Evolutionary conservation across 768 basidiomycete species (phyloP).

Genomic region (Butyriboletus loyo): DNA sequence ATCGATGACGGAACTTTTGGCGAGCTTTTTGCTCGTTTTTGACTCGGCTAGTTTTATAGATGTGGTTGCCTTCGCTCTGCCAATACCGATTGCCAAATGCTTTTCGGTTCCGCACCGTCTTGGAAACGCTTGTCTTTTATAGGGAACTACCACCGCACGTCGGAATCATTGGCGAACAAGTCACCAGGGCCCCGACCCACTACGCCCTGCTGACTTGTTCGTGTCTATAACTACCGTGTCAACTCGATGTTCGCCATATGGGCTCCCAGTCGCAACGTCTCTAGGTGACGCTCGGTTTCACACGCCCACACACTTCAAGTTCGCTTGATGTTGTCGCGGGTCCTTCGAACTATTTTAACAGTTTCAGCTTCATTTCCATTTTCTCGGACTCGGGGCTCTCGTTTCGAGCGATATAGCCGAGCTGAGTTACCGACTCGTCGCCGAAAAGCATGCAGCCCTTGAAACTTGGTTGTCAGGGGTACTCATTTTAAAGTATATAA

Average conservation of each 20-base stretch:
- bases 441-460: background rate
- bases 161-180: background rate
- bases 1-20: no score
- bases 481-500: slow-evolving; percentile 1
- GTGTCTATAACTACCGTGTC: background rate
- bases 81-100: background rate
- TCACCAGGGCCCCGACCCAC: background rate
- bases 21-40: no score
- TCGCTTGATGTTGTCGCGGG: background rate
- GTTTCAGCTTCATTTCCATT: background rate
- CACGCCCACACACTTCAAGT: background rate
- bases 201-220: background rate
- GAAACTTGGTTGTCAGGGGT: background rate
- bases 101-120: background rate
- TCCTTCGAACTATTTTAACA: background rate
- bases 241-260: background rate
- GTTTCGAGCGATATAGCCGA: background rate
- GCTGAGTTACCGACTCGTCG: background rate
- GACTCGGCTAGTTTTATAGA: no score
- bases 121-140: background rate
- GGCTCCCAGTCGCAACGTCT: background rate
- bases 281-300: background rate
- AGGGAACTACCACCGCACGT: background rate
- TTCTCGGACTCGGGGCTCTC: background rate
- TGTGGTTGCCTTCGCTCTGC: no score